phyloP scores from a whole-genome alignment of 768 basidiomycete species.

The Pleurotus giganteus region DNA sequence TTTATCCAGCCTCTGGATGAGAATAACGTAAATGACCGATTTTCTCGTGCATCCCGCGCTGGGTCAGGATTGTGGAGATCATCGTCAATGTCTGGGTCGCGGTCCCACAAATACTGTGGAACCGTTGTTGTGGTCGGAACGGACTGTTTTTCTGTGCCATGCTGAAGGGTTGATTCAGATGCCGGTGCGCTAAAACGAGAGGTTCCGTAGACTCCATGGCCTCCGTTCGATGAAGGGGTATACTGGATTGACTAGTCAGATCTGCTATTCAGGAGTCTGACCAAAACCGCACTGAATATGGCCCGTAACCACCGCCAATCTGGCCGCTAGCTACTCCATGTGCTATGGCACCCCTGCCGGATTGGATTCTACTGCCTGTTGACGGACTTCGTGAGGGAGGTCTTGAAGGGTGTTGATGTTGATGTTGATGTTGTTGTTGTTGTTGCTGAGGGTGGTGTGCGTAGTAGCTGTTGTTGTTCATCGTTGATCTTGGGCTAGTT shows the following conservation, averaged over 20 bases:
- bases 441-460: slow-evolving; percentile 26
- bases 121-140: slow-evolving; percentile 50
- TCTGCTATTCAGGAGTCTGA: slow-evolving; percentile 8
- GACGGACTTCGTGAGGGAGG: slow-evolving; percentile 24
- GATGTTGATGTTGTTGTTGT: slow-evolving; percentile 6
- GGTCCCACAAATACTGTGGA: slow-evolving; percentile 73
- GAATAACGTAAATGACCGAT: slow-evolving; percentile 66
- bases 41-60: slow-evolving; percentile 58
- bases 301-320: slow-evolving; percentile 81
- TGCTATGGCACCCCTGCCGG: slow-evolving; percentile 56
- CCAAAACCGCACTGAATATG: slow-evolving; percentile 67
- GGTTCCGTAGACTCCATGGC: slow-evolving; percentile 42
- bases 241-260: slow-evolving; percentile 40
- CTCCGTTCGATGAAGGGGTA: slow-evolving; percentile 46
- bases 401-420: slow-evolving; percentile 10
- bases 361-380: slow-evolving; percentile 22
- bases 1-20: slow-evolving; percentile 86
- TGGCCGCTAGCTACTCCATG: slow-evolving; percentile 78
- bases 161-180: slow-evolving; percentile 34
- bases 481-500: slow-evolving; percentile 48
- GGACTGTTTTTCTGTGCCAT: slow-evolving; percentile 25
- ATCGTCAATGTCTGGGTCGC: slow-evolving; percentile 88
- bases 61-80: slow-evolving; percentile 87
- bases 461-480: slow-evolving; percentile 19
- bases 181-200: slow-evolving; percentile 56